Percentiles rank a stretch among this genome's conserved stretches.
These are phyloP conservation scores for Dendrobium nobile DNA, from an alignment of 106 monocot species.

Conservation along the genomic window DNA sequence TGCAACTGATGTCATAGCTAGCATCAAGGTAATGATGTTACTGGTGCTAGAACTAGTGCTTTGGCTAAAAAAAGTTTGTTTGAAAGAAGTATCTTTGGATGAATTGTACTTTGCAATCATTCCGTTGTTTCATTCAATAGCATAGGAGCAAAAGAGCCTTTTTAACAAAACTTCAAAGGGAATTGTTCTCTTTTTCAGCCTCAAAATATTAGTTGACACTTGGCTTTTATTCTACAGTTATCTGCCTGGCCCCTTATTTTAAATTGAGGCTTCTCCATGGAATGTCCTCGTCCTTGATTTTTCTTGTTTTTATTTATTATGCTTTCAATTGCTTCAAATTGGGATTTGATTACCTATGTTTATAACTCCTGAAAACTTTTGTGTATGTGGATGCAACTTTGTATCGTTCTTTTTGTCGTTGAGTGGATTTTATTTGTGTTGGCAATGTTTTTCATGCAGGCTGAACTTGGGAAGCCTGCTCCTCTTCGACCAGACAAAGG, in stretches of 20 bases:
- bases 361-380: background rate
- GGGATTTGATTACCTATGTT: background rate
- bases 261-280: background rate
- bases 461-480: conserved; percentile 81
- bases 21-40: conserved; percentile 56
- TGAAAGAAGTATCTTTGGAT: background rate
- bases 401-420: background rate
- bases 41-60: background rate
- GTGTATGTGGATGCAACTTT: background rate
- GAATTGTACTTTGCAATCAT: background rate
- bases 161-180: background rate
- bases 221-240: background rate
- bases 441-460: conserved; percentile 29
- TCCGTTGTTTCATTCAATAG: background rate
- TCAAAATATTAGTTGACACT: background rate
- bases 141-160: background rate
- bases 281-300: background rate
- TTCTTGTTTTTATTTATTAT: background rate
- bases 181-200: background rate
- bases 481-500: conserved; percentile 70
- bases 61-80: background rate
- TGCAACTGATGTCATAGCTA: conserved; percentile 82
- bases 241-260: background rate
- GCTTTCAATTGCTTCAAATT: conserved; percentile 1
- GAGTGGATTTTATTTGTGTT: background rate